These are phyloP conservation scores for Sanghuangporus weigelae DNA, from an alignment of 1,284 basidiomycete species.

Conservation along the genomic window DNA sequence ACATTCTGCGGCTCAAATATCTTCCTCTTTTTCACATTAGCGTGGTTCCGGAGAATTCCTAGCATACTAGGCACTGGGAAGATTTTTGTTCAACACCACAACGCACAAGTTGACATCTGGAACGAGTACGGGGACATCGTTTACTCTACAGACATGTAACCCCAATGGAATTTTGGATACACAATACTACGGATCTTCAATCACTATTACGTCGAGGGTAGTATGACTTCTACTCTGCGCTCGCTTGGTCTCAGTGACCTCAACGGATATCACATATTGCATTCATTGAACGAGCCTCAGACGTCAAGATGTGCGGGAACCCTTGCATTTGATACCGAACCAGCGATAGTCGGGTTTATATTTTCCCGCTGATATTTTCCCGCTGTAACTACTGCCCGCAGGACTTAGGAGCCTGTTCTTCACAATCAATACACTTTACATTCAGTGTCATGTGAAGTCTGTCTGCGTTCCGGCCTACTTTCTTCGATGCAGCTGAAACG, in stretches of 20 bases:
- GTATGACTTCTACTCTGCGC: neutral
- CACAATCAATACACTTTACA: neutral
- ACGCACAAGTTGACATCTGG: conserved; percentile 16
- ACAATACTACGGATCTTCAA: neutral
- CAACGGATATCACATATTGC: neutral
- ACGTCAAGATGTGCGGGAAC: too few species aligned
- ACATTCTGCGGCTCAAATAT: neutral
- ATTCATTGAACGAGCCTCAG: neutral
- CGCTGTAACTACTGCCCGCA: too few species aligned
- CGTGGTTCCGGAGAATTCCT: conserved; percentile 16
- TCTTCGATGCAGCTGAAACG: neutral
- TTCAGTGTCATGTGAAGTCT: neutral
- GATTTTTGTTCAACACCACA: conserved; percentile 8
- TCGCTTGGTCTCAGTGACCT: neutral
- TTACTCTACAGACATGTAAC: conserved; percentile 1
- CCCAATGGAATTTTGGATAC: neutral
- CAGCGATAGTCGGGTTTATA: too few species aligned
- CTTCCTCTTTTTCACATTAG: neutral
- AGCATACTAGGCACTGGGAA: conserved; percentile 1
- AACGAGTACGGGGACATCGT: conserved; percentile 11
- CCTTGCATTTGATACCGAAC: too few species aligned
- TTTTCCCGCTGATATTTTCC: too few species aligned
- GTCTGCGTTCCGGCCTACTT: neutral
- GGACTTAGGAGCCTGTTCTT: too few species aligned
- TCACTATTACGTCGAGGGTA: neutral